Conservation (phyloP, 192 early-diverging fungal genomes). For the Phlyctochytrium bullatum region DNA sequence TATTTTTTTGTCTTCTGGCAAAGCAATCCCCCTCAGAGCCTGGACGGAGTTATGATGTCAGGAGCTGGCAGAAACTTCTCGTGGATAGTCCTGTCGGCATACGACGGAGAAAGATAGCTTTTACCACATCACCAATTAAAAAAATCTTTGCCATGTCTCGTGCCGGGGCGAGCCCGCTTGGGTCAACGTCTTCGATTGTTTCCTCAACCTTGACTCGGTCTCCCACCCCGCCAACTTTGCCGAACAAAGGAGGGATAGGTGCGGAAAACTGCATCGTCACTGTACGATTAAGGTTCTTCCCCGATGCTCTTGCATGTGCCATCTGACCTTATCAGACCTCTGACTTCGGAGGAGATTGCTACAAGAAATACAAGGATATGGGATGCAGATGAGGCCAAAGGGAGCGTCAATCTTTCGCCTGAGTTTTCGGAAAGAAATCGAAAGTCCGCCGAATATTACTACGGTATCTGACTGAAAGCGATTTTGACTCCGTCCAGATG, state of each 20-base stretch:
- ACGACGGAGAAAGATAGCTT: too few relatives aligned
- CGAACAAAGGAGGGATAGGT: constrained; percentile 5
- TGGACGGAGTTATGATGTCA: too few relatives aligned
- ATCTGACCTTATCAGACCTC: constrained; percentile 12
- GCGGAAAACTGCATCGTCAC: constrained; percentile 24
- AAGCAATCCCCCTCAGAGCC: too few relatives aligned
- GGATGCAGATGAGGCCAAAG: constrained; percentile 6
- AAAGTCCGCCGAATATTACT: constrained; percentile 17
- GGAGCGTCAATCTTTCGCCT: constrained; percentile 3
- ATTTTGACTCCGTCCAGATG: constrained; percentile 26
- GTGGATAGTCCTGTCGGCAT: too few relatives aligned
- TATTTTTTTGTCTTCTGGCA: too few relatives aligned
- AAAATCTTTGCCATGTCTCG: too few relatives aligned
- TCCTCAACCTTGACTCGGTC: neutral
- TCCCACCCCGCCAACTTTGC: constrained; percentile 10
- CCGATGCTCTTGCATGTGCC: neutral
- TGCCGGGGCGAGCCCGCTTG: too few relatives aligned
- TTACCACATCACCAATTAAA: too few relatives aligned
- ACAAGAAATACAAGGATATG: constrained; percentile 8
- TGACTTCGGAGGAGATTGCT: constrained; percentile 9
- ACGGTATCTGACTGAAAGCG: neutral
- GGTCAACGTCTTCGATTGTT: neutral
- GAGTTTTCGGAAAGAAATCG: constrained; percentile 16
- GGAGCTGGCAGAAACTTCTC: too few relatives aligned
- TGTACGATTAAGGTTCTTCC: constrained; percentile 13